Conservation (phyloP, 2,329 filamentous ascomycete genomes). For the Colletotrichum theobromicola region DNA sequence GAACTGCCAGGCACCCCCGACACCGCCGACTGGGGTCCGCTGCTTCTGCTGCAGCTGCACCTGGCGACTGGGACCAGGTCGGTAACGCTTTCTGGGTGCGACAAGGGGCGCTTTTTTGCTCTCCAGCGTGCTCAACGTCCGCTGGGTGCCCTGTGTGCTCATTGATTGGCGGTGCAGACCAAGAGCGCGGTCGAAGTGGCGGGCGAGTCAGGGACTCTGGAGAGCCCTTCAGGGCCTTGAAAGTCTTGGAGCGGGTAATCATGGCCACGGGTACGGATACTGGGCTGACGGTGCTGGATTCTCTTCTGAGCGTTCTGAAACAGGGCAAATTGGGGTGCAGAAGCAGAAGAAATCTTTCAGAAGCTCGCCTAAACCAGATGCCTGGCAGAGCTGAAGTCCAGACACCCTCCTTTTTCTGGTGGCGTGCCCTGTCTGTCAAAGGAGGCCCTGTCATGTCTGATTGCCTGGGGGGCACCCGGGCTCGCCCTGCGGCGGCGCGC, state of each 20-base stretch:
- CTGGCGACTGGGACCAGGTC: background rate
- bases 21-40: background rate
- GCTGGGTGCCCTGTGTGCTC: background rate
- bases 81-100: background rate
- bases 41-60: background rate
- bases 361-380: constrained; percentile 1
- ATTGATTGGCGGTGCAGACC: background rate
- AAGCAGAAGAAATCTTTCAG: background rate
- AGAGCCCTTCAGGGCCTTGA: background rate
- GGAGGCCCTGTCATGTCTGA: background rate
- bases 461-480: background rate
- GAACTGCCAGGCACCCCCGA: background rate
- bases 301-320: constrained; percentile 8
- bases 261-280: background rate
- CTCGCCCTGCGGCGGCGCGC: background rate
- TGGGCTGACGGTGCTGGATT: background rate
- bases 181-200: background rate
- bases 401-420: background rate
- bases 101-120: background rate
- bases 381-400: background rate
- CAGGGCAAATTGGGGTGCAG: background rate
- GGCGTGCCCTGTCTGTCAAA: background rate
- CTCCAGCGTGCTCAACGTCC: background rate
- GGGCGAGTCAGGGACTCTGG: constrained; percentile 3
- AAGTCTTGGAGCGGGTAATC: background rate